Conservation (phyloP, 2,329 filamentous ascomycete species). For the Myriosclerotinia duriaeana region DNA sequence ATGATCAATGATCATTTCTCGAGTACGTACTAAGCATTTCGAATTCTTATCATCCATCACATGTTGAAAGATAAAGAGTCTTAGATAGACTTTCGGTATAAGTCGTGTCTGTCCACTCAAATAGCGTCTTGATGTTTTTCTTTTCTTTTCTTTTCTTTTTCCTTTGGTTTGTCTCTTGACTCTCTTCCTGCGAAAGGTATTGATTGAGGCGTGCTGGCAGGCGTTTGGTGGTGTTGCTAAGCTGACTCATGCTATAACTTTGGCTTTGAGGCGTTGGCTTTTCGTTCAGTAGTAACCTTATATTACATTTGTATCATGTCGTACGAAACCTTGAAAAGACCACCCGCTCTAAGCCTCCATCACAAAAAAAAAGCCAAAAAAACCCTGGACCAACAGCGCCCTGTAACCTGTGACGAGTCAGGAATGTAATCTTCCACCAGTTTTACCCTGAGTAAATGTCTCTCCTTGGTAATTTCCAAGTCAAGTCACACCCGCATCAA, state of each 20-base stretch:
- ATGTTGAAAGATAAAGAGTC: conserved; percentile 15
- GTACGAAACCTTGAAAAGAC: background rate
- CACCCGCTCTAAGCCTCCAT: background rate
- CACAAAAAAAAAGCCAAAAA: background rate
- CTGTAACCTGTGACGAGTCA: conserved; percentile 12
- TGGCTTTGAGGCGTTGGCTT: background rate
- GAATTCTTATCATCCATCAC: conserved; percentile 17
- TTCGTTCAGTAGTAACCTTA: background rate
- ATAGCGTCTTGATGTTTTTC: background rate
- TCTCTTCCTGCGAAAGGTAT: background rate
- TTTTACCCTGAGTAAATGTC: background rate
- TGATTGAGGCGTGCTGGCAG: background rate
- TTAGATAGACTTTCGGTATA: background rate
- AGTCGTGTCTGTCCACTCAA: background rate
- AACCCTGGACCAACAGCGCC: background rate
- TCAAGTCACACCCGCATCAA: conserved; percentile 18
- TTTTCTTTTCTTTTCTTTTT: no score
- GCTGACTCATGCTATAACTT: conserved; percentile 5
- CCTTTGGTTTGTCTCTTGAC: background rate
- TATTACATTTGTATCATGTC: background rate
- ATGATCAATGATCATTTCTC: background rate
- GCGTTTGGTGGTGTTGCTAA: background rate
- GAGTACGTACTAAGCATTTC: background rate
- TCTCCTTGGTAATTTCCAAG: background rate
- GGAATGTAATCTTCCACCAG: conserved; percentile 1